Evolutionary conservation across 2,329 filamentous ascomycete genomes (phyloP).

Genomic region (Ophiocordyceps camponoti-leonardi): DNA sequence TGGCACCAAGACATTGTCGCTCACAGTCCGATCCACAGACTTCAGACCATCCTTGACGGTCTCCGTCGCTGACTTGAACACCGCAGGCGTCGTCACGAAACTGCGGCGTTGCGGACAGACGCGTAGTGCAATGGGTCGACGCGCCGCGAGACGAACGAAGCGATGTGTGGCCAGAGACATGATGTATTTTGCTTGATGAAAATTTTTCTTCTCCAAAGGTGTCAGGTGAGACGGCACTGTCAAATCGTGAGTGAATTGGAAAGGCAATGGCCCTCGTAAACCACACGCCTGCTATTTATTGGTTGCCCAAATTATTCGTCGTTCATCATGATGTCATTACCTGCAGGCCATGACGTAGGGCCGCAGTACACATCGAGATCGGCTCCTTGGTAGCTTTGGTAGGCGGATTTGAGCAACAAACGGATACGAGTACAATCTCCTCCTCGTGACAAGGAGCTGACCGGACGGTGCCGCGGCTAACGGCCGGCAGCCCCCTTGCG

Average conservation of each 20-base stretch:
- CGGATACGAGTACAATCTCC: not conserved
- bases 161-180: not conserved
- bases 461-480: too few species aligned
- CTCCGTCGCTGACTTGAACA: slow-evolving; percentile 33
- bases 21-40: slow-evolving; percentile 39
- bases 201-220: too few species aligned
- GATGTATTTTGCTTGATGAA: too few species aligned
- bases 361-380: not conserved
- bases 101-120: not conserved
- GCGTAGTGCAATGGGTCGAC: not conserved
- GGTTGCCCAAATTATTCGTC: not conserved
- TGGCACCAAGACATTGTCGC: slow-evolving; percentile 43
- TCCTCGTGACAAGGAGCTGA: not conserved
- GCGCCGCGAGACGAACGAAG: slow-evolving; percentile 21
- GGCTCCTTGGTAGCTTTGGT: too few species aligned
- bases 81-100: not conserved
- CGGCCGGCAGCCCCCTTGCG: not conserved
- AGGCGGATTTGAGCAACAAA: not conserved
- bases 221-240: too few species aligned
- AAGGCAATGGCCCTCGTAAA: too few species aligned
- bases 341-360: not conserved
- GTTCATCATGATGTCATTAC: slow-evolving; percentile 1
- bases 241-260: too few species aligned
- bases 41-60: slow-evolving; percentile 42
- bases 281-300: too few species aligned